A percentile compares a stretch with the other conserved stretches of the same genome.
Evolutionary conservation across 2,329 filamentous ascomycete species (phyloP).

Genomic region (Colletotrichum costaricense): DNA sequence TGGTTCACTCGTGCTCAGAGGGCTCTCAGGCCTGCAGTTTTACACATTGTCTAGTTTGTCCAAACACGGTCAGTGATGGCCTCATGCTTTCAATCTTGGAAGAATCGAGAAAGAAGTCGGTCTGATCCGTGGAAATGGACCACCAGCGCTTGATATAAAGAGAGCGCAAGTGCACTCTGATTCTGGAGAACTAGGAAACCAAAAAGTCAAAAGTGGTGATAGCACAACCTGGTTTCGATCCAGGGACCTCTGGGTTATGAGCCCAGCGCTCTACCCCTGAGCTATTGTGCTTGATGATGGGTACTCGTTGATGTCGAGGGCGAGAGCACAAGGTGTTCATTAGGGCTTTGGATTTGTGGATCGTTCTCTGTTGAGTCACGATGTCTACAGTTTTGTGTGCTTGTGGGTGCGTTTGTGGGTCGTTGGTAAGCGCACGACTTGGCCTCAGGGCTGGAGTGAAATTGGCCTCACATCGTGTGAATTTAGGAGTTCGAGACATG

Average conservation of each 20-base stretch:
- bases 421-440: neutral
- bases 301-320: accelerated
- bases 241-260: constrained; percentile 34
- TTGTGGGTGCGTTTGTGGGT: neutral
- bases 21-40: neutral
- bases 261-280: constrained; percentile 34
- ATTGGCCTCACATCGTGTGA: neutral
- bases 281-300: constrained; percentile 25
- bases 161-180: neutral
- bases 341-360: neutral
- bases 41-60: neutral
- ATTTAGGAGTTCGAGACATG: neutral
- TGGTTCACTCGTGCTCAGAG: neutral
- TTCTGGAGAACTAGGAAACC: accelerated
- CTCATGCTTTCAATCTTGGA: neutral
- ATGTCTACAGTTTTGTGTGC: neutral
- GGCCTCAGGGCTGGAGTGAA: neutral
- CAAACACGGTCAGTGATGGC: neutral
- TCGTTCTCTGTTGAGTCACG: neutral
- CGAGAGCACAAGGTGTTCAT: neutral
- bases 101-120: neutral
- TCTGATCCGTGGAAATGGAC: neutral
- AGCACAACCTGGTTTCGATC: constrained; percentile 33
- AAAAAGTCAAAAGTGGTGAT: neutral
- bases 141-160: neutral